Percentiles rank a stretch among this genome's conserved stretches.
These are phyloP conservation scores for Pouteria glomerata DNA, from an alignment of 148 eudicot genomes.

Conservation along the genomic window DNA sequence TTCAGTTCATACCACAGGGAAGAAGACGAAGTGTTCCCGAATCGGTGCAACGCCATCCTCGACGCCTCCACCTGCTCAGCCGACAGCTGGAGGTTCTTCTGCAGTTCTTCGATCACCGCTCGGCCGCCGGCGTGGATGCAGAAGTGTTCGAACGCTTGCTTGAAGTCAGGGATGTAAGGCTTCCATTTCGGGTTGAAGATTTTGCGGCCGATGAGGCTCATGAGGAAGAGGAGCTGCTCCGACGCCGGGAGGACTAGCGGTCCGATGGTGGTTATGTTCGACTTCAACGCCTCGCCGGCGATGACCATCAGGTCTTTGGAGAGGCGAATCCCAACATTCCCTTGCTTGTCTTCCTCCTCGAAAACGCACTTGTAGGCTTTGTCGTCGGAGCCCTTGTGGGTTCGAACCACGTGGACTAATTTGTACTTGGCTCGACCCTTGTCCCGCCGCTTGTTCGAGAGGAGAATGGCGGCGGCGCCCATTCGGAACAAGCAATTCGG, in stretches of 20 bases:
- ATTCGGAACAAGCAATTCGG: conserved; percentile 33
- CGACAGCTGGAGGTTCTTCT: conserved; percentile 31
- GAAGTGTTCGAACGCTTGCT: conserved; percentile 30
- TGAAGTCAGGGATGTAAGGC: conserved; percentile 32
- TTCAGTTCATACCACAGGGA: conserved; percentile 35
- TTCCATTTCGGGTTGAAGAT: conserved; percentile 20
- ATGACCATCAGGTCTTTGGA: conserved; percentile 39
- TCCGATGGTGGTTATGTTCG: conserved; percentile 32
- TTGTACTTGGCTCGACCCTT: conserved; percentile 28
- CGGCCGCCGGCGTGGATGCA: conserved; percentile 35
- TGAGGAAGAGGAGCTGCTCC: conserved; percentile 26
- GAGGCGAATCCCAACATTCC: conserved; percentile 26
- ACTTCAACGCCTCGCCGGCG: conserved; percentile 33
- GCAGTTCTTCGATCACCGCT: conserved; percentile 44
- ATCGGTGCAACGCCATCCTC: conserved; percentile 27
- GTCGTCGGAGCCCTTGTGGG: conserved; percentile 25
- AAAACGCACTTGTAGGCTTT: conserved; percentile 22
- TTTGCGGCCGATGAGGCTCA: conserved; percentile 21
- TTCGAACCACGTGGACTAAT: conserved; percentile 27
- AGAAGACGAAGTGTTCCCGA: conserved; percentile 32
- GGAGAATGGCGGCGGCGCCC: conserved; percentile 31
- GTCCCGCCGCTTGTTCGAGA: conserved; percentile 29
- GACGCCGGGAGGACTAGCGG: conserved; percentile 31
- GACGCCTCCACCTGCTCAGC: conserved; percentile 39
- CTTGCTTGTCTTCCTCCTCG: conserved; percentile 32